Percentiles rank a stretch among this genome's conserved stretches.
Conservation (phyloP, 768 basidiomycete species). For the Psilocybe subaeruginosa region DNA sequence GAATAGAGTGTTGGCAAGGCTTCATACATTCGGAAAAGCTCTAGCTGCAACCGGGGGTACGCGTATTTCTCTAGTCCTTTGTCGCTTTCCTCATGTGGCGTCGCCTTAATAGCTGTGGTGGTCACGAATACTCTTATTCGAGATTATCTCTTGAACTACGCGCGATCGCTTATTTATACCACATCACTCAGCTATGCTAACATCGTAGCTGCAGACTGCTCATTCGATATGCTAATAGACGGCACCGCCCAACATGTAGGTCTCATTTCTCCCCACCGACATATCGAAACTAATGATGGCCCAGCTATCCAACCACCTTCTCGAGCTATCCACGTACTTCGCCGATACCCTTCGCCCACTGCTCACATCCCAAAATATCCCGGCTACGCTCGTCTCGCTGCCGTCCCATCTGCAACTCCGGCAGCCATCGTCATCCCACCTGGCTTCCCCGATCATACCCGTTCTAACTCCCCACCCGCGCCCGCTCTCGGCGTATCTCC, state of each 20-base stretch:
- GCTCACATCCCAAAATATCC: conserved; percentile 31
- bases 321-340: conserved; percentile 48
- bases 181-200: conserved; percentile 81
- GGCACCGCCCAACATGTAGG: conserved; percentile 64
- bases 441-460: conserved; percentile 80
- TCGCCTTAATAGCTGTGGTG: conserved; percentile 61
- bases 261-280: conserved; percentile 11
- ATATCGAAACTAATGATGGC: neutral
- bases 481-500: conserved; percentile 71
- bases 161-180: conserved; percentile 89
- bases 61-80: conserved; percentile 30
- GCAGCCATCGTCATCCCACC: conserved; percentile 18
- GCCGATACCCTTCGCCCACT: conserved; percentile 33
- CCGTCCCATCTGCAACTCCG: conserved; percentile 40
- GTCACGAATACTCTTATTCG: conserved; percentile 73
- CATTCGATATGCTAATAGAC: conserved; percentile 77
- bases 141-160: conserved; percentile 90
- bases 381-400: conserved; percentile 38
- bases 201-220: conserved; percentile 73
- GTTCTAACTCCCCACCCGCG: conserved; percentile 79
- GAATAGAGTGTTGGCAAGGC: conserved; percentile 68
- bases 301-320: conserved; percentile 40
- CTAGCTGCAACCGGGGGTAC: conserved; percentile 83
- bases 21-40: conserved; percentile 95
- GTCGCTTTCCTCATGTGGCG: neutral